Evolutionary conservation across 495 filamentous ascomycete species (phyloP), one percentile per base, ranked within the genome.

Genomic region (Penicillium canariense): DNA sequence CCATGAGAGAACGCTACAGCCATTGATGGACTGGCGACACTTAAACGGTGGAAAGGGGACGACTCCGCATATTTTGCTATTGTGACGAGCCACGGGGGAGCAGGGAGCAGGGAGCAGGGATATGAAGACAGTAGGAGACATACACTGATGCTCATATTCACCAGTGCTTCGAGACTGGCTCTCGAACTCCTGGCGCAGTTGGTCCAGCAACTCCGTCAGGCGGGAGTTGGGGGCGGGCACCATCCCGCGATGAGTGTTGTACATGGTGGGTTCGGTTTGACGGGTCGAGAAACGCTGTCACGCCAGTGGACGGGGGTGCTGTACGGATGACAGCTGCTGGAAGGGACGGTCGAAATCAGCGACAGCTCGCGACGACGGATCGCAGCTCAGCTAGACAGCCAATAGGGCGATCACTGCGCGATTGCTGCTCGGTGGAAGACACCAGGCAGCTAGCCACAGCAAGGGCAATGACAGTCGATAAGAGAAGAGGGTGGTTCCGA

Each of bases 61-160:
- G 26, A n/a, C 26, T 46, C 43, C 26, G n/a, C n/a, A n/a, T n/a
- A n/a, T n/a, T n/a, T n/a, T n/a, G n/a, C n/a, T n/a, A n/a, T n/a
- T n/a, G n/a, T 6, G 39, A 20, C 28, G 36, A 34, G 25, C 23
- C 14, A 39, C 26, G 14, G 27, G 44, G 12, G 28, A 34, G 18
- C 32, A 58, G 20, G 23, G 30, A 34, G 30, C 25, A 48, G 12
- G 23, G 28, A 6, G 43, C 51, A 18, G 4, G 26, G 11, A 46
- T 31, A 26, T 20, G 15, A 46, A 5, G 10, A 2, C 1, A 46
- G 32, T 53, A 43, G 15, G 25, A 36, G 14, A 84, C 93, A 76
- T 83, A 97, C 94, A 85, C 68, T 92, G 88, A 64, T 91, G 87
- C 57, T 98, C 93, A 70, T 87, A 93, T 50, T 90, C 88, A 63